Percentiles rank a stretch among this genome's conserved stretches.
Evolutionary conservation across 192 early-diverging fungal species (phyloP).

Genomic region (Coemansia sp.): DNA sequence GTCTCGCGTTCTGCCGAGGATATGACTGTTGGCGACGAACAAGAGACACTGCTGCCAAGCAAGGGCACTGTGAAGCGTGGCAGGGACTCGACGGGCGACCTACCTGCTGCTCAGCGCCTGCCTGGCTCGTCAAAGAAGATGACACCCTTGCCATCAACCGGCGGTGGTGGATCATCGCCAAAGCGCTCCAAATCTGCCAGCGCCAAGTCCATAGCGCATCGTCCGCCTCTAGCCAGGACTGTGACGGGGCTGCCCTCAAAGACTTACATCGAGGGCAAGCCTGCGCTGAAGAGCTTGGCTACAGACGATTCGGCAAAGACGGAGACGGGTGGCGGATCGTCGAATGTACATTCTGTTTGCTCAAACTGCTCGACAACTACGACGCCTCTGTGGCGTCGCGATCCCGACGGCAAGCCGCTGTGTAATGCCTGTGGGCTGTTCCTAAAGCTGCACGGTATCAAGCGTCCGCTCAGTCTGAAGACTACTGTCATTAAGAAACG

Average conservation of each 20-base stretch:
- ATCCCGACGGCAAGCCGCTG: conserved; percentile 83
- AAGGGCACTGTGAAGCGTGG: conserved; percentile 3
- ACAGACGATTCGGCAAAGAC: neutral
- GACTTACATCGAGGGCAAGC: neutral
- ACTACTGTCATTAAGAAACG: conserved; percentile 95
- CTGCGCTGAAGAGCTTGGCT: neutral
- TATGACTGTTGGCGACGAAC: conserved; percentile 6
- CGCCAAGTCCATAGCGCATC: neutral
- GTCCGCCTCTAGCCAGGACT: neutral
- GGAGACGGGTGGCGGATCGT: neutral
- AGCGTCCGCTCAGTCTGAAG: conserved; percentile 87
- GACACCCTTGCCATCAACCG: neutral
- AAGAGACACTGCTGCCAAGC: neutral
- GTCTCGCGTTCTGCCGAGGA: neutral
- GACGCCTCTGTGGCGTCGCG: conserved; percentile 92
- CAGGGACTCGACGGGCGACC: neutral
- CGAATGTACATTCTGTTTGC: conserved; percentile 54
- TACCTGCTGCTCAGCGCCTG: neutral
- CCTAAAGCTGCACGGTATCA: conserved; percentile 92
- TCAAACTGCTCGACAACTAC: conserved; percentile 84
- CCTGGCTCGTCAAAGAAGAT: neutral
- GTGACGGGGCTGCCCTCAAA: neutral
- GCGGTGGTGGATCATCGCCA: neutral
- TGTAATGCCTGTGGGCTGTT: conserved; percentile 99
- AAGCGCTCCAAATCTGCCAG: conserved; percentile 3